Base-by-base conservation (phyloP, 148 eudicot species). In the Amaranthus hypochondriacus region DNA sequence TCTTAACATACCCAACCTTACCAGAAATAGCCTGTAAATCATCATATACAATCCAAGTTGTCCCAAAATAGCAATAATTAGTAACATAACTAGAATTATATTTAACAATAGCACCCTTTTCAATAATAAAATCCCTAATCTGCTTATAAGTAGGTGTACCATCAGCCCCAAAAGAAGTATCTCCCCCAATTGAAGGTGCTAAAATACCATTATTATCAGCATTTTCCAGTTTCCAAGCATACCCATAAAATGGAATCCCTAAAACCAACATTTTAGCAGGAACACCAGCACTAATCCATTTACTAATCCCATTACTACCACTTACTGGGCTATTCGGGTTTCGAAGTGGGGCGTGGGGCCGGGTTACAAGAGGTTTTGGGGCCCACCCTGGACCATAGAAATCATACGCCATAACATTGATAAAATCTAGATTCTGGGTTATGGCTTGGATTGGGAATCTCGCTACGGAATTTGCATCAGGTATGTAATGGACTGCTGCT, bases 21-120 rank as follows among this genome's bases (percentile, higher is more conserved):
- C 83, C 62, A 10, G 81, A 48, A 2, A 91, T 74, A 2, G 76
- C 75, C 61, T 75, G 73, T 2, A 51, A 43, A 72, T 77, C 96
- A 78, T 90, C 96, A 28, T 81, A 90, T 0, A 83, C 82, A 2
- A 90, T 84, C 96, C 96, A 91, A 0, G 86, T 84, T 0, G 77
- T 87, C 1, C 90, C 90, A 1, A 83, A 56, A 62, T 81, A 83
- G 72, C 89, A 87, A 57, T 89, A 90, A 18, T 83, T 68, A 43
- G 83, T 43, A n/a, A 80, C 92, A 53, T 77, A 56, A 3, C 59
- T 78, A 0, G 79, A 54, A 48, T 90, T 66, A 55, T 74, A 82
- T 75, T 82, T 84, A n/a, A 69, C 71, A 3, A 71, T 71, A 0
- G 77, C 87, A 4, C 18, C 43, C 13, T 74, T 83, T 8, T 62